A percentile compares a stretch with the other conserved stretches of the same genome.
Evolutionary conservation across 306 rosid genomes (phyloP).

Genomic region (Dryas drummondii): DNA sequence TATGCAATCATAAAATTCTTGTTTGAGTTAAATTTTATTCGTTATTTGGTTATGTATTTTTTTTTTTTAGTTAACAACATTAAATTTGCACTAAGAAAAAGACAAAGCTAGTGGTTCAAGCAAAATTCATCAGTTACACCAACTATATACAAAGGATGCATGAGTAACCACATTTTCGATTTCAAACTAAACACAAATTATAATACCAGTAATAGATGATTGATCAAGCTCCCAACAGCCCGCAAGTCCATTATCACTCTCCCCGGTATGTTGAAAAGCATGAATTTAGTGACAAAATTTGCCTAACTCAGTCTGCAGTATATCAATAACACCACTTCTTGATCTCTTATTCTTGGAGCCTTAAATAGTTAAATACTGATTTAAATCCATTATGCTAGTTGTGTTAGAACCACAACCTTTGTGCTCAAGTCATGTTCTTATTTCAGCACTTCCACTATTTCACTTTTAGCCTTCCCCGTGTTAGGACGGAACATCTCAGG

Average conservation of each 20-base stretch:
- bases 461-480: slow-evolving; percentile 35
- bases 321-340: slow-evolving; percentile 35
- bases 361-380: slow-evolving; percentile 35
- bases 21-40: no score
- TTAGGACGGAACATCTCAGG: slow-evolving; percentile 25
- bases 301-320: slow-evolving; percentile 31
- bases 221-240: slow-evolving; percentile 77
- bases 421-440: slow-evolving; percentile 27
- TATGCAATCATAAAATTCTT: no score
- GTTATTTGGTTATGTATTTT: no score
- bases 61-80: not conserved
- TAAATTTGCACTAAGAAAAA: not conserved
- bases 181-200: slow-evolving; percentile 28
- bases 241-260: slow-evolving; percentile 33
- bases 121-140: slow-evolving; percentile 7
- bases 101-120: no score
- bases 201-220: slow-evolving; percentile 39
- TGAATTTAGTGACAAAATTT: slow-evolving; percentile 67
- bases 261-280: slow-evolving; percentile 43
- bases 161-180: not conserved
- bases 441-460: slow-evolving; percentile 59
- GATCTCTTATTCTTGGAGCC: slow-evolving; percentile 57
- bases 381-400: slow-evolving; percentile 14
- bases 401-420: slow-evolving; percentile 40
- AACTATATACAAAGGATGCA: slow-evolving; percentile 11